These are phyloP conservation scores for Cercospora berteroae DNA, from an alignment of 2,329 filamentous ascomycete species.

Conservation along the genomic window DNA sequence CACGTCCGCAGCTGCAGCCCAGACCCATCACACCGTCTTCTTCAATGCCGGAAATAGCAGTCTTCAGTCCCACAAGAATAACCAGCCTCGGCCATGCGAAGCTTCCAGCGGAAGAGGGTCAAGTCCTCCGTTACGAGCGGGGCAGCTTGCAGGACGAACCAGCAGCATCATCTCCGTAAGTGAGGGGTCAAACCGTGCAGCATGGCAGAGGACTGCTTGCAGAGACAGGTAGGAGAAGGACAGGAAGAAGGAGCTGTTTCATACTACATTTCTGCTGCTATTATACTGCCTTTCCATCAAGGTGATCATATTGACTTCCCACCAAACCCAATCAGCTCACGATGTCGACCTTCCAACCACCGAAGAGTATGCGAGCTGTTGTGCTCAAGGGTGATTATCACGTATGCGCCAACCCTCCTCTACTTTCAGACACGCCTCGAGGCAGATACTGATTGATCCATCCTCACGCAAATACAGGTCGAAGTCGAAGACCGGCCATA, in stretches of 20 bases:
- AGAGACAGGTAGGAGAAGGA: neutral
- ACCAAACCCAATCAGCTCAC: neutral
- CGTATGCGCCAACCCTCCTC: conserved; percentile 30
- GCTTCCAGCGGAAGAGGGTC: neutral
- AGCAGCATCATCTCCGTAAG: neutral
- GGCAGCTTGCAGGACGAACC: neutral
- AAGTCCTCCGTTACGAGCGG: neutral
- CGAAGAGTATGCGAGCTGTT: conserved; percentile 76
- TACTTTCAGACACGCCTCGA: no score
- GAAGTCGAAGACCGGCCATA: conserved; percentile 76
- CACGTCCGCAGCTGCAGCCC: neutral
- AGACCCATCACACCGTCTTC: neutral
- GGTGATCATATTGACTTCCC: conserved; percentile 10
- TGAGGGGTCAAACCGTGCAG: neutral
- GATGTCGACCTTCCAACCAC: conserved; percentile 22
- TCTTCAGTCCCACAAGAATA: neutral
- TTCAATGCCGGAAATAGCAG: neutral
- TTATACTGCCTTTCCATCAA: conserved; percentile 16
- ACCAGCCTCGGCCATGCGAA: neutral
- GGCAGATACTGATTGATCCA: neutral
- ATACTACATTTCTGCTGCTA: neutral
- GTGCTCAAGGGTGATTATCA: conserved; percentile 78
- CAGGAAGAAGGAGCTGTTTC: neutral
- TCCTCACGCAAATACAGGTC: conserved; percentile 41
- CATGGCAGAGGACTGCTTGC: neutral